Percentiles rank a stretch among this genome's conserved stretches.
Evolutionary conservation across 2,329 filamentous ascomycete genomes (phyloP).

Genomic region (Xylaria digitata): DNA sequence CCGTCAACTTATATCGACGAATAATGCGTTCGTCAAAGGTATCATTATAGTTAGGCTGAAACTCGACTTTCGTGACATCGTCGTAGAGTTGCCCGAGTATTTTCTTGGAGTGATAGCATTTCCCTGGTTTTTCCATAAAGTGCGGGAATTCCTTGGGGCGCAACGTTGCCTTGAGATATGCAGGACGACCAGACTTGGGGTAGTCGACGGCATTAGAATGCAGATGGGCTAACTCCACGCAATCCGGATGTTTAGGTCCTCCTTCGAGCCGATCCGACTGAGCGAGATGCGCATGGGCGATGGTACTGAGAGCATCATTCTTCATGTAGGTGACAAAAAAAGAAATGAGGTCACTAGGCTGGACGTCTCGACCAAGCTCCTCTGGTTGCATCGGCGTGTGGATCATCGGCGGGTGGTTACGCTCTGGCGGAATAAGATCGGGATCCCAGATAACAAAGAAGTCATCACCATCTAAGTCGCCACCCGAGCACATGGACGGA

Average conservation of each 20-base stretch:
- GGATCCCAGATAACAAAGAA: constrained; percentile 94
- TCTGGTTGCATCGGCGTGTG: constrained; percentile 70
- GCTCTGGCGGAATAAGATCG: constrained; percentile 69
- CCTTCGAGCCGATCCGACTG: constrained; percentile 71
- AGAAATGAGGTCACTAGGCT: constrained; percentile 76
- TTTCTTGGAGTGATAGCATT: constrained; percentile 73
- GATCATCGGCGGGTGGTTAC: constrained; percentile 83
- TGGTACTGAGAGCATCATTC: constrained; percentile 81
- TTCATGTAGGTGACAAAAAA: constrained; percentile 97
- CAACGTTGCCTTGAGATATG: constrained; percentile 71
- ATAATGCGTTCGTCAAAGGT: constrained; percentile 83
- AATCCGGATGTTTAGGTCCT: constrained; percentile 76
- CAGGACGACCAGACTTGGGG: constrained; percentile 86
- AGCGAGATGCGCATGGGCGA: constrained; percentile 85
- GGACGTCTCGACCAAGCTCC: constrained; percentile 71
- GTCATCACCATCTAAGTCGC: constrained; percentile 95
- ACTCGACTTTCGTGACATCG: constrained; percentile 73
- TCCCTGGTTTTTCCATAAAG: constrained; percentile 79
- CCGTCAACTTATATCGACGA: constrained; percentile 66
- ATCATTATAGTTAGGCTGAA: constrained; percentile 76
- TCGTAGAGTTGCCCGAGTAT: constrained; percentile 88
- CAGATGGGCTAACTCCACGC: constrained; percentile 79
- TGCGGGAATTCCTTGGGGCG: constrained; percentile 79
- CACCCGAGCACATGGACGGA: constrained; percentile 94
- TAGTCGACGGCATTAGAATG: constrained; percentile 96